Evolutionary conservation across 805 yeast genomes (phyloP), one percentile per base, ranked within the genome.

Genomic region (Lachancea thermotolerans): DNA sequence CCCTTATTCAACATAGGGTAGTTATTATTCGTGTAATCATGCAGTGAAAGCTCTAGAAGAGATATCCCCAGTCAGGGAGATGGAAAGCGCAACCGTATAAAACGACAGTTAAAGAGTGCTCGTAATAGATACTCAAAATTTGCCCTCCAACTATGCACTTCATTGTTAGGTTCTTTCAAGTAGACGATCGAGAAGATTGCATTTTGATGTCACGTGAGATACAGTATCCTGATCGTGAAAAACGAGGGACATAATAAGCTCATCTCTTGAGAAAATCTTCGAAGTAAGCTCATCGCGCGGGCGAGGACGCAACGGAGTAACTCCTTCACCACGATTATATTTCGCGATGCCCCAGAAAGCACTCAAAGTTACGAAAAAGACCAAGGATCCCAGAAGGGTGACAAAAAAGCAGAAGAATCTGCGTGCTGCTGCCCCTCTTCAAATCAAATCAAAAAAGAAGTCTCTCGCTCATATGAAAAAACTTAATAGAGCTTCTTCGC

Each of bases 361-460:
- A 45, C 60, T 77, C n/a, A 81, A 81, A 54, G 73, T 83, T 34
- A 63, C 57, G 10, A 59, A 53, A 37, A 67, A 69, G 52, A 47
- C 55, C 33, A 69, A 70, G 47, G 68, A 68, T 39, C 69, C 71
- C 35, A 67, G 65, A 29, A 64, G 73, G 45, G 56, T 69, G 29
- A 69, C 90, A 1, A 84, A 83, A 67, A 77, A 71, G 57, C 88
- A 82, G 57, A 70, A 66, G 55, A 80, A 81, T 55, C 75, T 82
- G 31, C 78, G 75, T 50, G 75, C 76, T 51, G 85, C 85, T 21
- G 93, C 95, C 12, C 95, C 95, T 25, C 75, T 76, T 59, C 75
- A 77, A 46, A 69, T 76, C 55, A 84, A 82, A 50, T 80, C 95
- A 3, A 82, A 78, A 62, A 85, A 81, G 59, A 68, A 73, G 34